A percentile compares a stretch with the other conserved stretches of the same genome.
These are phyloP conservation scores for Mrakia gelida DNA, from an alignment of 768 basidiomycete genomes.

Conservation along the genomic window DNA sequence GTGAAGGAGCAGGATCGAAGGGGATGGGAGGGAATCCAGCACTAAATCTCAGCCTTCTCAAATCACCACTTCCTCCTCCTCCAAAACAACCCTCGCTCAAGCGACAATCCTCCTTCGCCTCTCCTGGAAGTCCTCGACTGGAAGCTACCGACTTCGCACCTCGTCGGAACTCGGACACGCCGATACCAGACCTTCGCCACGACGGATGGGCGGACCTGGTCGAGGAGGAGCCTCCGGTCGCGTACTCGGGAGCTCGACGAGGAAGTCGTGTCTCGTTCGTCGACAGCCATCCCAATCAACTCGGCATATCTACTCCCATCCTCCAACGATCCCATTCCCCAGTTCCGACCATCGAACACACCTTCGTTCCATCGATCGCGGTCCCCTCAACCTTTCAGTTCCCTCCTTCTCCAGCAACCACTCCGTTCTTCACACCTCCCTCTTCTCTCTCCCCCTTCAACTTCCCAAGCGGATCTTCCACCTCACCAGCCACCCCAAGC, in stretches of 20 bases:
- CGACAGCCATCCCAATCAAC: conserved; percentile 9
- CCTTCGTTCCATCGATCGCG: not conserved
- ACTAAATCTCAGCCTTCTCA: conserved; percentile 9
- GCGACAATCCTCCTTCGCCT: conserved; percentile 8
- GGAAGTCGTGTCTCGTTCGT: conserved; percentile 29
- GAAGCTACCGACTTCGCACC: not conserved
- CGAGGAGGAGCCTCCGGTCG: not conserved
- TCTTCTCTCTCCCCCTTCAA: not conserved
- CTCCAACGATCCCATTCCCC: not conserved
- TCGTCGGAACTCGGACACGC: conserved; percentile 9
- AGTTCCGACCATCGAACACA: not conserved
- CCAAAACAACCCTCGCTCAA: conserved; percentile 18
- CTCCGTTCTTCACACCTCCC: conserved; percentile 5
- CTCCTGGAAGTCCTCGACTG: not conserved
- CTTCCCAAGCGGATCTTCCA: not conserved
- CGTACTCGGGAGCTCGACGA: not conserved
- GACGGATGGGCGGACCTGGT: not conserved
- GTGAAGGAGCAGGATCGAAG: conserved; percentile 13
- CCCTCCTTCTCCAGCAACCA: conserved; percentile 1
- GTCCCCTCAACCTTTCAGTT: not conserved
- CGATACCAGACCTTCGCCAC: not conserved
- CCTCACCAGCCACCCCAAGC: not conserved
- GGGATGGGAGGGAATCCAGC: conserved; percentile 16
- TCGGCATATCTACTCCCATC: not conserved
- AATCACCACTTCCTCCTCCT: conserved; percentile 14